Evolutionary conservation across 305 asterid species (phyloP), one percentile per base, ranked within the genome.

Genomic region (Ajuga reptans): DNA sequence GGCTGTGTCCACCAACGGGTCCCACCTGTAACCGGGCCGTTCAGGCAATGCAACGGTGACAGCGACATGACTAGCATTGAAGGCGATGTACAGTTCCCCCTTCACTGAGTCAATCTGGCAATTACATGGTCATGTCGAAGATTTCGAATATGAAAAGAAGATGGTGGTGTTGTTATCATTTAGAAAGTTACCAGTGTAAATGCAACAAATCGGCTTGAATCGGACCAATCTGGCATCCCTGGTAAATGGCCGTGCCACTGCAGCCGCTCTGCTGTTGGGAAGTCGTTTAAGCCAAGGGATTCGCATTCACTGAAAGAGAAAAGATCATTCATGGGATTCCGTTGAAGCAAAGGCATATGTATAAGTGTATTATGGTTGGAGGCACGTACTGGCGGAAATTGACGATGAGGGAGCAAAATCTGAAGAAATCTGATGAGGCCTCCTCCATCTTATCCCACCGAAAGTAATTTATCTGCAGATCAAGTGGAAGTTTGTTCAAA

Each of bases 391-490:
- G 81, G 74, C 96, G 97, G 68, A 93, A 83, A 66, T 84, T 85
- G 74, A 86, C 83, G 84, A 85, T 45, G 58, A 77, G 91, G 78
- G 86, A 43, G 83, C 96, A 91, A 84, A 91, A 93, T 85, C 97
- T 83, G 69, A 93, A 83, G 79, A 86, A 87, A 46, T 89, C 90
- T 36, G 90, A 74, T 54, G 95, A 86, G 43, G 85, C 79, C 71
- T 89, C 96, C 64, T 87, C 96, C 88, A 89, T 83, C 81, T 89
- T 89, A 80, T 93, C 99, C 97, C 99, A 93, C 64, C 89, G 80
- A 64, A 91, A 93, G 86, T 91, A 93, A 80, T 91, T 93, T 66
- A 87, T 83, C 98, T 92, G 89, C 79, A 82, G 58, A 79, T 45
- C 65, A 77, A 79, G 74, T 50, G 50, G 45, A 63, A 46, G 59